Percentiles rank a stretch among this genome's conserved stretches.
Conservation (phyloP, 345 rosid species). For the Draba incana region DNA sequence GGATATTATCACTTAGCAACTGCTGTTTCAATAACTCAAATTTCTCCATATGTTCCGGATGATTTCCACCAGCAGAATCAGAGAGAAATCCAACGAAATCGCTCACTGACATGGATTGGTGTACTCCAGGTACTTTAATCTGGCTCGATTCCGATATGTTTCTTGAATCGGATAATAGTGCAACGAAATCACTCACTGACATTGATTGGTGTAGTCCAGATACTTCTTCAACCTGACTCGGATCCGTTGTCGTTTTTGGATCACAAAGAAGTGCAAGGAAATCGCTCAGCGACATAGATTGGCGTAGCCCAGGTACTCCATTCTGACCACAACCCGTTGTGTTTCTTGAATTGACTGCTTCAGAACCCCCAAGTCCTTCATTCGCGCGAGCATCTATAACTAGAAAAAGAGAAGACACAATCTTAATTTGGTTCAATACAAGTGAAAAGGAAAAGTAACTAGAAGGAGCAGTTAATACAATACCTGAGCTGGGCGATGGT, state of each 20-base stretch:
- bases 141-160: slow-evolving; percentile 68
- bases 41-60: slow-evolving; percentile 54
- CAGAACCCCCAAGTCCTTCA: slow-evolving; percentile 61
- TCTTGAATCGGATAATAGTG: slow-evolving; percentile 50
- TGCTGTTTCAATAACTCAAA: slow-evolving; percentile 84
- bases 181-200: slow-evolving; percentile 82
- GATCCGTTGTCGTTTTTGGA: slow-evolving; percentile 54
- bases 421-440: background rate
- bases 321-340: slow-evolving; percentile 53
- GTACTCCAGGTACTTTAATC: slow-evolving; percentile 86
- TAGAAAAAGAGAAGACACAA: slow-evolving; percentile 14
- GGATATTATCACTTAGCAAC: slow-evolving; percentile 75
- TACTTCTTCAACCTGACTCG: slow-evolving; percentile 72
- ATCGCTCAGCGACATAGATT: slow-evolving; percentile 89
- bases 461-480: slow-evolving; percentile 7
- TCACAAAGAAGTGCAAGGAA: slow-evolving; percentile 75
- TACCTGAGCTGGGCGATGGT: slow-evolving; percentile 94
- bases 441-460: slow-evolving; percentile 4
- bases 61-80: slow-evolving; percentile 65
- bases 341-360: slow-evolving; percentile 65
- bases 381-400: slow-evolving; percentile 64
- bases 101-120: slow-evolving; percentile 83
- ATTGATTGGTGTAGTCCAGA: slow-evolving; percentile 80
- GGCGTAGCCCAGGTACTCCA: slow-evolving; percentile 75
- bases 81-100: slow-evolving; percentile 83